Percentiles rank a stretch among this genome's conserved stretches.
phyloP scores from a whole-genome alignment of 495 filamentous ascomycete species.

The Cercophora newfieldiana region DNA sequence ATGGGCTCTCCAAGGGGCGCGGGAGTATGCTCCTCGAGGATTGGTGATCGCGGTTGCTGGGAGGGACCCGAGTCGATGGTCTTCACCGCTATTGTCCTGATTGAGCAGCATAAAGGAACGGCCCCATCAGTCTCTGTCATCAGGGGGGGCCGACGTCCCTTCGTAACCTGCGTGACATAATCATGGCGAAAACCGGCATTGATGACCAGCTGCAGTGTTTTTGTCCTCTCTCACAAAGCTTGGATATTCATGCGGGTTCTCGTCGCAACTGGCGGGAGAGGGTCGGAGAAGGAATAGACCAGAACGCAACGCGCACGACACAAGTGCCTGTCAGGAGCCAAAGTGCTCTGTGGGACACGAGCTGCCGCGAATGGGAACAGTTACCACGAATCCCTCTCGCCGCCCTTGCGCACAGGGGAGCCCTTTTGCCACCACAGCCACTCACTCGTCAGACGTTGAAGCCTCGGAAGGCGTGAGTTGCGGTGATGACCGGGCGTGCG shows the following conservation, averaged over 20 bases:
- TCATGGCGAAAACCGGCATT: conserved; percentile 18
- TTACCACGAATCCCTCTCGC: not conserved
- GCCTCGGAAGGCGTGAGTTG: conserved; percentile 8
- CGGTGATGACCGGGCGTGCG: not conserved
- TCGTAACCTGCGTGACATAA: conserved; percentile 18
- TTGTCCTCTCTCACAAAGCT: not conserved
- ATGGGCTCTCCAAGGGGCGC: not conserved
- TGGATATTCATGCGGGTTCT: conserved; percentile 14
- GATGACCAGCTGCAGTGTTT: conserved; percentile 4
- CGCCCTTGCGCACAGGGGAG: not conserved
- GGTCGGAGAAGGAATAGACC: not conserved
- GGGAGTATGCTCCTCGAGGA: not conserved
- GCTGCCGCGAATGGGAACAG: conserved; percentile 8
- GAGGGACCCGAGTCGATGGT: not conserved
- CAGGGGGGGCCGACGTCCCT: not conserved
- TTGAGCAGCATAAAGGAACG: conserved; percentile 13
- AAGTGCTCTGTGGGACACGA: not conserved
- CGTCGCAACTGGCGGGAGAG: not conserved
- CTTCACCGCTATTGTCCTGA: conserved; percentile 15
- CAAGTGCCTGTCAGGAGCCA: not conserved
- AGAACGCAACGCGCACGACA: not conserved
- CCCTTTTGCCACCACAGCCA: conserved; percentile 16
- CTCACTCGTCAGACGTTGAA: conserved; percentile 1
- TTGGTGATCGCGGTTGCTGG: conserved; percentile 12
- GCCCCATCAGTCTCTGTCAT: conserved; percentile 2